These are phyloP conservation scores for Dacryopinax spathularia DNA, from an alignment of 768 basidiomycete genomes.

Conservation along the genomic window DNA sequence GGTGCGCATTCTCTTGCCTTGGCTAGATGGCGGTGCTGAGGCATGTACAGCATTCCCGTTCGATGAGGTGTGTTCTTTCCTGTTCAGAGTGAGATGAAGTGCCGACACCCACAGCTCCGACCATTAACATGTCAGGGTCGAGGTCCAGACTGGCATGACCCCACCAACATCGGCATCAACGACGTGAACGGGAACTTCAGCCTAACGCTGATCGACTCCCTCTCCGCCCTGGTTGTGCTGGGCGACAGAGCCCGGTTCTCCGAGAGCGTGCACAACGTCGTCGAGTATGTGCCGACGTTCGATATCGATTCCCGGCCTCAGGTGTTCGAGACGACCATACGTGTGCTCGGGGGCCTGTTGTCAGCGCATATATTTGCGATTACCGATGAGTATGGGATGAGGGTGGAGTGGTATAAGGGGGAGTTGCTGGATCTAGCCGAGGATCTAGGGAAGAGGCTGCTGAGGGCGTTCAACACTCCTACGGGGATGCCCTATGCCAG, in stretches of 20 bases:
- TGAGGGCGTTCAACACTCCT: constrained; percentile 83
- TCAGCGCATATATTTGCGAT: constrained; percentile 56
- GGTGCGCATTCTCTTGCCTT: constrained; percentile 32
- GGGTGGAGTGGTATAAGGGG: constrained; percentile 69
- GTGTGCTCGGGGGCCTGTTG: constrained; percentile 78
- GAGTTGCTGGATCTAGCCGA: constrained; percentile 61
- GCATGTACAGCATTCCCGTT: constrained; percentile 55
- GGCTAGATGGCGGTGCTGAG: constrained; percentile 8
- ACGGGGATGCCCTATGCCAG: constrained; percentile 89
- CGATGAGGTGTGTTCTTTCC: constrained; percentile 47
- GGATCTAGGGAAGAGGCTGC: constrained; percentile 71
- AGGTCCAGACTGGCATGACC: constrained; percentile 75
- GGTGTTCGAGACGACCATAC: constrained; percentile 93
- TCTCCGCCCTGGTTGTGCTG: constrained; percentile 51
- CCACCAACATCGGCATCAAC: constrained; percentile 64
- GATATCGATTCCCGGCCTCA: constrained; percentile 94
- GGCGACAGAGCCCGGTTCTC: constrained; percentile 67
- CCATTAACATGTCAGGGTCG: constrained; percentile 75
- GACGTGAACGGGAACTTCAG: constrained; percentile 94
- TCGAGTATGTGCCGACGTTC: constrained; percentile 63
- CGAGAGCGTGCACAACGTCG: constrained; percentile 66
- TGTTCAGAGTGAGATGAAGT: background rate
- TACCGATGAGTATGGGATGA: constrained; percentile 39
- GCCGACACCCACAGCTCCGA: constrained; percentile 41
- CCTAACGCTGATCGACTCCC: constrained; percentile 52